Conservation (phyloP, 148 eudicot genomes). For the Dianthus caryophyllus region DNA sequence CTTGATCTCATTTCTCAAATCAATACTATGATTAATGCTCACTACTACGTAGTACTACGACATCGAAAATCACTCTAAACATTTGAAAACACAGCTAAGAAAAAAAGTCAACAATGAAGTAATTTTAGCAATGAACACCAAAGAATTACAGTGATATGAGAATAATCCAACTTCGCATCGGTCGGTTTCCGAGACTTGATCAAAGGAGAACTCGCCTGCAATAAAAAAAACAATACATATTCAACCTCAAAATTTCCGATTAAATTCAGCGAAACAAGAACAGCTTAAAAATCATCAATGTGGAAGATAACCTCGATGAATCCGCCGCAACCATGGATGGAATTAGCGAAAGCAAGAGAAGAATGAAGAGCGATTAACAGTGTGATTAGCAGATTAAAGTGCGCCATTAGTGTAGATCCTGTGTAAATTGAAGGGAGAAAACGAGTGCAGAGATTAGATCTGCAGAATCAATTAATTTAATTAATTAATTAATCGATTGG, state of each 20-base stretch:
- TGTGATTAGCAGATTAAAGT: neutral
- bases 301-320: slow-evolving; percentile 59
- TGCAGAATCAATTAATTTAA: slow-evolving; percentile 10
- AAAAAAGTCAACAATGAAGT: neutral
- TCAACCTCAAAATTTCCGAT: neutral
- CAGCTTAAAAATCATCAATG: too few species aligned
- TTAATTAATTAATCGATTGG: slow-evolving; percentile 3
- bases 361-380: slow-evolving; percentile 15
- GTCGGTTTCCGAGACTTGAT: slow-evolving; percentile 77
- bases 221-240: neutral
- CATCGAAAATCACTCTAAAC: neutral
- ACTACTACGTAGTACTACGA: too few species aligned
- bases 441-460: slow-evolving; percentile 19
- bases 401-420: slow-evolving; percentile 17
- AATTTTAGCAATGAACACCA: neutral
- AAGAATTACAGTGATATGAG: slow-evolving; percentile 78
- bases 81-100: neutral
- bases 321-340: slow-evolving; percentile 96
- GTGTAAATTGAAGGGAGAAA: neutral
- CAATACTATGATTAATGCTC: too few species aligned
- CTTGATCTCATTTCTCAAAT: too few species aligned
- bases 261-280: neutral
- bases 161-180: slow-evolving; percentile 83
- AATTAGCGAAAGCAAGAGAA: slow-evolving; percentile 47
- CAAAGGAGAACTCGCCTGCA: slow-evolving; percentile 78